Percentiles rank a stretch among this genome's conserved stretches.
phyloP scores from a whole-genome alignment of 805 yeast species.

The Hanseniaspora thailandica region DNA sequence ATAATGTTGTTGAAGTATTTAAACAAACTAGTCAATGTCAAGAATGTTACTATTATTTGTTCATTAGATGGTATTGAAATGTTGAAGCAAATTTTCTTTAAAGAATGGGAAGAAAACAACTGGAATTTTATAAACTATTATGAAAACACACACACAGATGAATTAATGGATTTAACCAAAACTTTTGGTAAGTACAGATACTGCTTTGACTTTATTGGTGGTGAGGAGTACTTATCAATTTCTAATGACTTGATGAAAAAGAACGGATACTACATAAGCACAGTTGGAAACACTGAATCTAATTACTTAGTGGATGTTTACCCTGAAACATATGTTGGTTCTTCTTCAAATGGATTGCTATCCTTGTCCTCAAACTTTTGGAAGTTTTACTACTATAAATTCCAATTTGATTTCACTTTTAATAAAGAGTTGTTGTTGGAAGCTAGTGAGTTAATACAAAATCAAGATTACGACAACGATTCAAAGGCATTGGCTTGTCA shows the following conservation, averaged over 20 bases:
- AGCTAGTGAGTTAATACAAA: constrained; percentile 37
- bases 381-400: constrained; percentile 31
- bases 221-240: constrained; percentile 39
- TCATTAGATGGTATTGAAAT: constrained; percentile 24
- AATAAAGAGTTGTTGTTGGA: constrained; percentile 32
- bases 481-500: constrained; percentile 18
- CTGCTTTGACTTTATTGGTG: constrained; percentile 65
- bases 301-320: constrained; percentile 31
- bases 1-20: constrained; percentile 26
- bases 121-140: constrained; percentile 15
- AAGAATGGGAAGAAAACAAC: constrained; percentile 17
- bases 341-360: neutral
- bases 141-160: constrained; percentile 18
- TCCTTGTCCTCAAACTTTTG: constrained; percentile 26
- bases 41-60: constrained; percentile 23
- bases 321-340: constrained; percentile 10
- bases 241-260: constrained; percentile 35
- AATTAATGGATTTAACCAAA: constrained; percentile 21
- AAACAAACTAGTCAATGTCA: constrained; percentile 27
- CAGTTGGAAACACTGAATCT: constrained; percentile 49
- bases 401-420: constrained; percentile 28
- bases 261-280: constrained; percentile 44
- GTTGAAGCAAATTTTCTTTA: constrained; percentile 21
- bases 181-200: constrained; percentile 43
- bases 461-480: constrained; percentile 35